phyloP scores from a whole-genome alignment of 768 basidiomycete species.

The Auriscalpium orientale region DNA sequence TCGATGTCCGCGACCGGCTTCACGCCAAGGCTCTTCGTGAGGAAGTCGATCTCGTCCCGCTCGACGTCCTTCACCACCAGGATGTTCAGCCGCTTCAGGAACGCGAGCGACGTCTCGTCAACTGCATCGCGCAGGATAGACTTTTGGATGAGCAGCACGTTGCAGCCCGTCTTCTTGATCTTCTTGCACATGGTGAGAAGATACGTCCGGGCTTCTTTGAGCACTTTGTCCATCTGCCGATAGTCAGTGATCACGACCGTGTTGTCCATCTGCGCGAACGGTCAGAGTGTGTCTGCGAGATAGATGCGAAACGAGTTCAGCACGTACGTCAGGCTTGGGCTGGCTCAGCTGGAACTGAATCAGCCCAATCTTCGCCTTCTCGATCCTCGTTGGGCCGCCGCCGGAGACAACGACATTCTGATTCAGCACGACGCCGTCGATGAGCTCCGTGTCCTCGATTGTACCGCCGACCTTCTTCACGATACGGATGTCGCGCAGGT shows the following conservation, averaged over 20 bases:
- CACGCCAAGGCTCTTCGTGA: slow-evolving; percentile 89
- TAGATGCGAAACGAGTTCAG: neutral
- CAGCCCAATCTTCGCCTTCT: slow-evolving; percentile 97
- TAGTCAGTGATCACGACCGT: slow-evolving; percentile 99
- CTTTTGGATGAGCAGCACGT: slow-evolving; percentile 97
- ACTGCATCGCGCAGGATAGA: slow-evolving; percentile 99
- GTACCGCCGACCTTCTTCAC: slow-evolving; percentile 99
- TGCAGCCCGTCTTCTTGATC: slow-evolving; percentile 99
- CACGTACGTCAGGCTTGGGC: slow-evolving; percentile 91
- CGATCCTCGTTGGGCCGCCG: slow-evolving; percentile 89
- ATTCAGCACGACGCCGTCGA: slow-evolving; percentile 95
- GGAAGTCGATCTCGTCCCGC: slow-evolving; percentile 96
- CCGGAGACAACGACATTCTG: slow-evolving; percentile 88
- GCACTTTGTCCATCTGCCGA: slow-evolving; percentile 99
- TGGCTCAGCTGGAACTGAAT: slow-evolving; percentile 98
- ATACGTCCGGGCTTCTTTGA: slow-evolving; percentile 98
- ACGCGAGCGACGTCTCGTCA: slow-evolving; percentile 93
- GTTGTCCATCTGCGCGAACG: slow-evolving; percentile 83
- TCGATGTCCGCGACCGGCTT: slow-evolving; percentile 98
- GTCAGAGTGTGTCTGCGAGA: slow-evolving; percentile 8
- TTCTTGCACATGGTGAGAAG: slow-evolving; percentile 97
- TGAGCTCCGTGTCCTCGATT: slow-evolving; percentile 95
- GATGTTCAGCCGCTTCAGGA: slow-evolving; percentile 95
- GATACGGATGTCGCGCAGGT: slow-evolving; percentile 90
- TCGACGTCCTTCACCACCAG: slow-evolving; percentile 96